Base-by-base conservation (phyloP, 495 filamentous ascomycete species). In the Neurospora tetraspora region DNA sequence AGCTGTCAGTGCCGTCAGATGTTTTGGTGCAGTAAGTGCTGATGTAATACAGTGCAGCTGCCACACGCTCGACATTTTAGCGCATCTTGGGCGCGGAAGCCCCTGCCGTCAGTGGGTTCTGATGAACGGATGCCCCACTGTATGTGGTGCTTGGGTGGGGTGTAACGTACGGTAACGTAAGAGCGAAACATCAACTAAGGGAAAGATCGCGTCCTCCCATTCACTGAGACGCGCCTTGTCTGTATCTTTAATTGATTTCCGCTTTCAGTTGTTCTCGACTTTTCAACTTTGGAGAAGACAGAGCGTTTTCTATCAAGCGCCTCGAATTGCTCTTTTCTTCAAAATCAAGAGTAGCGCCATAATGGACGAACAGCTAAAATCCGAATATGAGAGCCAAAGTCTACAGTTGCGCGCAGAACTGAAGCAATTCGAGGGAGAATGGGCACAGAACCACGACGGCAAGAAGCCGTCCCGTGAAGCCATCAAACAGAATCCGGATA, bases 371-470 rank as follows among this genome's bases (percentile, higher is more conserved):
- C 74, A 77, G 47, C 74, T 80, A 39, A 79, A 75, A 74, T 77
- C 76, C 20, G 73, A 76, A 71, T 84, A 85, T 42, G 84, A 84
- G 59, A 76, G 74, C 3, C 80, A 80, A 39, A 85, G 82, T 2
- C 81, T 83, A 65, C 73, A 82, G 65, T 81, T 97, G 31, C 90
- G 93, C 5, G 83, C 84, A 11, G 92, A 97, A 74, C 82, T 99
- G 39, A 99, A 98, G 80, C 81, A 85, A 78, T 99, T 94, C 91
- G 95, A 99, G 81, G 88, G 87, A 75, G 82, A 87, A 7, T 98
- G 96, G 84, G 88, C 92, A 2, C 81, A 82, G 27, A 82, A 83
- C 2, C 87, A 97, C 77, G 85, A 82, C 12, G 94, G 94, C 18
- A 86, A 85, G 70, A 97, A 97, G 83, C 91, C 96, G 14, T 85